A percentile compares a stretch with the other conserved stretches of the same genome.
These are phyloP conservation scores for Nicotiana undulata DNA, from an alignment of 257 asterid species.

Conservation along the genomic window DNA sequence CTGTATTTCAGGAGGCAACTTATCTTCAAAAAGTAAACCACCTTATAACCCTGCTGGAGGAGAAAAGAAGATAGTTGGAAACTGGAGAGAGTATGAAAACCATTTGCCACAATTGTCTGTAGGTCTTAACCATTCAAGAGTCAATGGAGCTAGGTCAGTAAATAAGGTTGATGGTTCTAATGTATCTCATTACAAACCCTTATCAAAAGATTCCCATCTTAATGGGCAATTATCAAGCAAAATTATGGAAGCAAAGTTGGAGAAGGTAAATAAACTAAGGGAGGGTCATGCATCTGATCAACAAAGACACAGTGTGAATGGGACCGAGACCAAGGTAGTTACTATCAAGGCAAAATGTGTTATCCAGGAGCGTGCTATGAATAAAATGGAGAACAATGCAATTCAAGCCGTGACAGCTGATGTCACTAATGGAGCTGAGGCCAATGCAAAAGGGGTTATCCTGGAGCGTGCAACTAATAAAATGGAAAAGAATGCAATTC, in stretches of 20 bases:
- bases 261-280: constrained; percentile 12
- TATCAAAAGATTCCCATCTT: constrained; percentile 14
- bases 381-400: constrained; percentile 5
- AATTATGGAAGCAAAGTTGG: constrained; percentile 2
- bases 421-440: constrained; percentile 17
- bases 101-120: constrained; percentile 17
- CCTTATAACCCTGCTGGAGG: constrained; percentile 2
- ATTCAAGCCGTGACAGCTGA: constrained; percentile 13
- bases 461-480: background rate
- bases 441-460: constrained; percentile 12
- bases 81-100: constrained; percentile 8
- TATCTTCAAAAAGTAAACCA: constrained; percentile 10
- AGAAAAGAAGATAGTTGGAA: background rate
- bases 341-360: constrained; percentile 14
- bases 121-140: constrained; percentile 8
- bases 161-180: constrained; percentile 17
- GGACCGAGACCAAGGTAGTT: constrained; percentile 19
- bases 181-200: constrained; percentile 9
- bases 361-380: background rate
- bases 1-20: constrained; percentile 6
- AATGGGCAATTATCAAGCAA: constrained; percentile 8
- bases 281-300: constrained; percentile 9
- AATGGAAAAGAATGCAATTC: constrained; percentile 6
- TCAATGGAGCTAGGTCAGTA: constrained; percentile 1
- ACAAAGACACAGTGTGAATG: constrained; percentile 10